phyloP scores from a whole-genome alignment of 768 basidiomycete genomes.

The Russula abietina region DNA sequence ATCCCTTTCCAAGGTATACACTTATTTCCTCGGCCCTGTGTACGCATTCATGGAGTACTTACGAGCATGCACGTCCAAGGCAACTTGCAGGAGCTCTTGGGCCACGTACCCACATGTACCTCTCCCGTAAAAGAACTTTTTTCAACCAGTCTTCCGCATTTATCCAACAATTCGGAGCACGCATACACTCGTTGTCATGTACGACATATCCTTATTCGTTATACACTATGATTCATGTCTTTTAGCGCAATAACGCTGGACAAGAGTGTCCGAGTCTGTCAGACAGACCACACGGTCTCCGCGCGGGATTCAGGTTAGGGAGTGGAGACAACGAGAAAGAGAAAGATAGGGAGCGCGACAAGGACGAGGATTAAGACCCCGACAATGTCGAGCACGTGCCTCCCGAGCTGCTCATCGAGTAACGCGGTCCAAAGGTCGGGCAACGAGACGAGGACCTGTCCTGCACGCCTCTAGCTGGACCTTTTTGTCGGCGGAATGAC shows the following conservation, averaged over 20 bases:
- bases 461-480: slow-evolving; percentile 47
- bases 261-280: slow-evolving; percentile 80
- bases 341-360: slow-evolving; percentile 32
- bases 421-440: slow-evolving; percentile 30
- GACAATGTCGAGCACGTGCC: slow-evolving; percentile 21
- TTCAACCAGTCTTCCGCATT: slow-evolving; percentile 38
- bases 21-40: too few species aligned
- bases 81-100: slow-evolving; percentile 65
- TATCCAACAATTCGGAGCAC: slow-evolving; percentile 49
- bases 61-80: slow-evolving; percentile 50
- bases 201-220: neutral
- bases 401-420: slow-evolving; percentile 24
- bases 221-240: slow-evolving; percentile 24
- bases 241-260: slow-evolving; percentile 54
- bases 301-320: slow-evolving; percentile 68
- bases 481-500: slow-evolving; percentile 48
- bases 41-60: too few species aligned
- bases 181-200: slow-evolving; percentile 70
- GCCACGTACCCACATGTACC: slow-evolving; percentile 54
- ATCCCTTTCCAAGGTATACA: too few species aligned
- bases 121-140: too few species aligned
- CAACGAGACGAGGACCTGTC: slow-evolving; percentile 16
- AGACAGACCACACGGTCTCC: slow-evolving; percentile 75
- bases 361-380: slow-evolving; percentile 29
- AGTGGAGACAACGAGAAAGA: slow-evolving; percentile 34